These are phyloP conservation scores for Elymus sibiricus DNA, from an alignment of 176 grass and related monocot species.

Conservation along the genomic window DNA sequence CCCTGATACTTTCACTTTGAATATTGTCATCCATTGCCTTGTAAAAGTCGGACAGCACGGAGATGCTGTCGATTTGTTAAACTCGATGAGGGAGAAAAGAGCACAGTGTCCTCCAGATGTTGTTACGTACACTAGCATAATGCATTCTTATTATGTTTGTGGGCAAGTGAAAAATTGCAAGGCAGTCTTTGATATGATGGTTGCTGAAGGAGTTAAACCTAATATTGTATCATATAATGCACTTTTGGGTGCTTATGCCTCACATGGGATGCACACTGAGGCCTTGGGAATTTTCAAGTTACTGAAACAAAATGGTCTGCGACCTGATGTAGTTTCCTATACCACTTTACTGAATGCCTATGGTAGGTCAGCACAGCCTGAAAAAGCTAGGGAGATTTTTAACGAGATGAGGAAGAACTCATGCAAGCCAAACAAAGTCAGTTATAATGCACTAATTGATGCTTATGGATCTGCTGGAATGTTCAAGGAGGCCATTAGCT, in stretches of 20 bases:
- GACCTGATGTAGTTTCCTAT: slow-evolving; percentile 82
- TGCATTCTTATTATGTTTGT: slow-evolving; percentile 80
- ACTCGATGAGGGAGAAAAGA: slow-evolving; percentile 74
- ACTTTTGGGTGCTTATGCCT: slow-evolving; percentile 87
- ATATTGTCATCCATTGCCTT: slow-evolving; percentile 90
- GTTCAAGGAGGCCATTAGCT: slow-evolving; percentile 60
- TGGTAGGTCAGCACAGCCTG: slow-evolving; percentile 79
- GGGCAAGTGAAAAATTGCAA: slow-evolving; percentile 92
- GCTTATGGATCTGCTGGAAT: slow-evolving; percentile 90
- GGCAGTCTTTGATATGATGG: slow-evolving; percentile 86
- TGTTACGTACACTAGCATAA: slow-evolving; percentile 90
- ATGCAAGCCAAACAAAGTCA: slow-evolving; percentile 88
- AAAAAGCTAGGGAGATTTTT: slow-evolving; percentile 74
- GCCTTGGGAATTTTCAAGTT: slow-evolving; percentile 71
- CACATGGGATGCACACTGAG: slow-evolving; percentile 69
- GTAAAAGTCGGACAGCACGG: slow-evolving; percentile 71
- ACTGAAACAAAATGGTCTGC: slow-evolving; percentile 65
- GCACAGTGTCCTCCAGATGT: slow-evolving; percentile 71
- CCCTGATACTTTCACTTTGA: slow-evolving; percentile 75
- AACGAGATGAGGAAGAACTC: slow-evolving; percentile 63
- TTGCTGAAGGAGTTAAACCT: slow-evolving; percentile 86
- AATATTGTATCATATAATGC: slow-evolving; percentile 91
- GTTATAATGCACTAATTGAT: slow-evolving; percentile 97
- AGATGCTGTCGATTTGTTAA: slow-evolving; percentile 76
- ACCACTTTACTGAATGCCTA: slow-evolving; percentile 94